Conservation (phyloP, 2,329 filamentous ascomycete species). For the Domatiomyces globalis region DNA sequence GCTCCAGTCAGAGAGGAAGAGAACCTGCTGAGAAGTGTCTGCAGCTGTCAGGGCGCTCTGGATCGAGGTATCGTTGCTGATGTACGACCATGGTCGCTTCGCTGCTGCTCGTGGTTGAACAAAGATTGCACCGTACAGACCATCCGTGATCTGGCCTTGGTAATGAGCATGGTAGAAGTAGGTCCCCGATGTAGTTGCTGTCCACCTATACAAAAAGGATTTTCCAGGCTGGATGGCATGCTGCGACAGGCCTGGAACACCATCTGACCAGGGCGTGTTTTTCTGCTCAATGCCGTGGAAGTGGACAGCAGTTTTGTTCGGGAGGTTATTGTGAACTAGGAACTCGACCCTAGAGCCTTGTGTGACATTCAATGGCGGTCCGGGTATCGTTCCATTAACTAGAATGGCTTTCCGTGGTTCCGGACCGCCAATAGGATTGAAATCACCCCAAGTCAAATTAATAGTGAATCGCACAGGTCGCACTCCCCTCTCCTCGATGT, state of each 20-base stretch:
- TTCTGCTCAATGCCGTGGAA: slow-evolving; percentile 70
- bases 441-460: slow-evolving; percentile 24
- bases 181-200: slow-evolving; percentile 38
- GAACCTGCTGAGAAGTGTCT: slow-evolving; percentile 32
- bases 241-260: slow-evolving; percentile 52
- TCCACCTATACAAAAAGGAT: slow-evolving; percentile 48
- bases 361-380: slow-evolving; percentile 58
- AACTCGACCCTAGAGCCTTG: slow-evolving; percentile 59
- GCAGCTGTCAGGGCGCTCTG: slow-evolving; percentile 36
- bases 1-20: slow-evolving; percentile 46
- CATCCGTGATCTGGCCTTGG: slow-evolving; percentile 51
- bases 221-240: slow-evolving; percentile 51
- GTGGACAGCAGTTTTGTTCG: slow-evolving; percentile 54
- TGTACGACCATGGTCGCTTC: slow-evolving; percentile 37
- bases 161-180: slow-evolving; percentile 58
- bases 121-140: slow-evolving; percentile 52
- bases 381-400: slow-evolving; percentile 62
- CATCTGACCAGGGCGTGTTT: slow-evolving; percentile 62
- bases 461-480: slow-evolving; percentile 19
- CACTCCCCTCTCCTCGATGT: slow-evolving; percentile 5
- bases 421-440: slow-evolving; percentile 23
- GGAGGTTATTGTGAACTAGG: slow-evolving; percentile 52
- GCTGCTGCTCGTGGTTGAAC: slow-evolving; percentile 31
- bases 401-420: slow-evolving; percentile 46
- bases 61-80: slow-evolving; percentile 30